Evolutionary conservation across 306 rosid genomes (phyloP), one percentile per base, ranked within the genome.

Genomic region (Pterocarpus santalinus): DNA sequence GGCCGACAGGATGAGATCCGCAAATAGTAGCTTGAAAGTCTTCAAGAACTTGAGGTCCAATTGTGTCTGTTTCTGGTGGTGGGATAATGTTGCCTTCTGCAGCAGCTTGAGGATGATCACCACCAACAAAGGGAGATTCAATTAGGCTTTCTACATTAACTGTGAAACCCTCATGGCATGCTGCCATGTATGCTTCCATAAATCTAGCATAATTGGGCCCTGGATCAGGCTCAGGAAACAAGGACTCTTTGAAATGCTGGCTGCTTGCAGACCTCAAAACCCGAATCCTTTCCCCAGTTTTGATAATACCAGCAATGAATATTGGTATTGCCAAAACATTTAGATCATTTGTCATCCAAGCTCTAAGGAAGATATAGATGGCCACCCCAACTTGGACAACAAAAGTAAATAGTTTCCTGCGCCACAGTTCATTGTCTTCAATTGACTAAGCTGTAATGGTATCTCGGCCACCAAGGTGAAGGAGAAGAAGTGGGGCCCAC

Each of bases 391-490:
- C 57, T 56, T 87, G 88, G 13, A 62, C 75, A 22, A 6, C 0
- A 2, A 79, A 75, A 12, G 17, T 63, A 0, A 84, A 53, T 0
- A 79, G 65, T 62, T 84, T 84, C 56, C 86, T 79, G 6, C 12
- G 14, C 85, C 88, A 85, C 4, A 82, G 47, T 46, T 85, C 83
- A 63, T 85, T 87, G 76, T 85, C 90, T 80, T 82, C 90, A 73
- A 82, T 57, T 3, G 88, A 82, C 65, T 66, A 88, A 1, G 91
- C 88, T 38, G 85, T 85, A 0, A 87, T 80, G 43, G 60, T 82
- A 49, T 87, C 88, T 4, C 83, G 76, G 17, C 88, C 90, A 55
- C 90, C 90, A 34, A 87, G 87, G 77, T 85, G 88, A 9, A 85
- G 58, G 34, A 87, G 87, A 72, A 87, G 88, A 66, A 85, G 38